A percentile compares a stretch with the other conserved stretches of the same genome.
Conservation (phyloP, 2,329 filamentous ascomycete species). For the Pseudogymnoascus sp. region DNA sequence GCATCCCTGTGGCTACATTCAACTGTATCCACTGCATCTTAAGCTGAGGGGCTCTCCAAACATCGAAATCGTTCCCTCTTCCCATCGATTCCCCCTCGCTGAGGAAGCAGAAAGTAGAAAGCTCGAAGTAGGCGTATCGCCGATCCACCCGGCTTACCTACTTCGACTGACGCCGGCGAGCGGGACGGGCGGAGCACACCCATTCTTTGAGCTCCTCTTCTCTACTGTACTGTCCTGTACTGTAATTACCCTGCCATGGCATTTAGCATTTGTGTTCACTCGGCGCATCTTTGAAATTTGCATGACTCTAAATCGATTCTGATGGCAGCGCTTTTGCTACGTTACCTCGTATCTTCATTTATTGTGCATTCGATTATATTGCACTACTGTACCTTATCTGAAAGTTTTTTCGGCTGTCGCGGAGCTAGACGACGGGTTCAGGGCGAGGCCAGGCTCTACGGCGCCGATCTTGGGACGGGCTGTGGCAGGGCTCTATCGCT, state of each 20-base stretch:
- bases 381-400: slow-evolving; percentile 4
- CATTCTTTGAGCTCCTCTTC: not conserved
- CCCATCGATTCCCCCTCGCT: not conserved
- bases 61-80: not conserved
- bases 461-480: not conserved
- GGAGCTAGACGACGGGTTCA: slow-evolving; percentile 1
- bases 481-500: not conserved
- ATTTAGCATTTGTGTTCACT: not conserved
- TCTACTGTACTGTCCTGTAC: too few species aligned
- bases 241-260: not conserved
- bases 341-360: slow-evolving; percentile 1
- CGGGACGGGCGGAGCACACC: not conserved
- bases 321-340: not conserved
- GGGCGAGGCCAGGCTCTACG: not conserved
- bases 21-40: not conserved
- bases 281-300: not conserved
- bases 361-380: not conserved
- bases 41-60: not conserved
- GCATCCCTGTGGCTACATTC: slow-evolving; percentile 1
- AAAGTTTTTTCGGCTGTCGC: not conserved
- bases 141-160: not conserved
- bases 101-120: not conserved
- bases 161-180: not conserved
- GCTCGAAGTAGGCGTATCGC: not conserved
- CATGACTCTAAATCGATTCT: not conserved